A percentile compares a stretch with the other conserved stretches of the same genome.
These are phyloP conservation scores for Magnaporthales sp. DNA, from an alignment of 2,329 filamentous ascomycete genomes.

Conservation along the genomic window DNA sequence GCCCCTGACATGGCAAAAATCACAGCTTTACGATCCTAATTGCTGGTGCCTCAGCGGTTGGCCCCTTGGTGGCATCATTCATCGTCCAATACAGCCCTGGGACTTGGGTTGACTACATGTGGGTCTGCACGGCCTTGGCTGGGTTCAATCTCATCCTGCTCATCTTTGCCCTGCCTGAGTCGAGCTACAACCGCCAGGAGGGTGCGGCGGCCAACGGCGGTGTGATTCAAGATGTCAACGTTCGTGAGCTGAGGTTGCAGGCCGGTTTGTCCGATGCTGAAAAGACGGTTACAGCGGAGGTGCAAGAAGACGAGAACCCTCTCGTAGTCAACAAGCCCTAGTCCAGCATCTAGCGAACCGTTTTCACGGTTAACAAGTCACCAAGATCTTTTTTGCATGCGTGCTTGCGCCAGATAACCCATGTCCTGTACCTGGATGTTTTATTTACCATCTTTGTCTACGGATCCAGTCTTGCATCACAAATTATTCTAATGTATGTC, in stretches of 20 bases:
- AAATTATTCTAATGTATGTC: not conserved
- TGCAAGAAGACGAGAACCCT: not conserved
- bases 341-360: not conserved
- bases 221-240: not conserved
- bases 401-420: not conserved
- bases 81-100: slow-evolving; percentile 6
- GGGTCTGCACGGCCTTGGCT: slow-evolving; percentile 7
- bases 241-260: not conserved
- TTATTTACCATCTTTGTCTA: not conserved
- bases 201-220: not conserved
- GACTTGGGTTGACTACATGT: slow-evolving; percentile 8
- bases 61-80: slow-evolving; percentile 8
- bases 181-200: not conserved
- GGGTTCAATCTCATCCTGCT: slow-evolving; percentile 3
- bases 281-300: not conserved
- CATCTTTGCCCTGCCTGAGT: not conserved
- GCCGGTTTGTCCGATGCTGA: not conserved
- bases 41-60: slow-evolving; percentile 8
- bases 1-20: not conserved
- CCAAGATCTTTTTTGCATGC: not conserved
- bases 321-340: not conserved
- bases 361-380: not conserved
- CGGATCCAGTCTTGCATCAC: not conserved
- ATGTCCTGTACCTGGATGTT: not conserved
- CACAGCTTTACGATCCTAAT: slow-evolving; percentile 9